Conservation (phyloP, 2,329 filamentous ascomycete genomes). For the Hirsutella minnesotensis region DNA sequence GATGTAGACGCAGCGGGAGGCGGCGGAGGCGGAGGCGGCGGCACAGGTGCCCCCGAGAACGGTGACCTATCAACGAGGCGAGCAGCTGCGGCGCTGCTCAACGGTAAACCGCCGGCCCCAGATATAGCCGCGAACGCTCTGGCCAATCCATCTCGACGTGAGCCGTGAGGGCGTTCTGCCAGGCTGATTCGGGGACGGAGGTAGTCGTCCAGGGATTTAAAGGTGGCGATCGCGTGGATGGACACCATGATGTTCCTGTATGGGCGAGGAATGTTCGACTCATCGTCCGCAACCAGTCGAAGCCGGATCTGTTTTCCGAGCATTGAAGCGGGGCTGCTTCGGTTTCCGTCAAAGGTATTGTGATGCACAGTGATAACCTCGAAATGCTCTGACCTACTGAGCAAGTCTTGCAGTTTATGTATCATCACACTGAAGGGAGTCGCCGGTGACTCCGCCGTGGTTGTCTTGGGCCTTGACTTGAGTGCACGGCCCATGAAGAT, state of each 20-base stretch:
- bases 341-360: conserved; percentile 78
- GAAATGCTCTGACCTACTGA: conserved; percentile 95
- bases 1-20: conserved; percentile 18
- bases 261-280: conserved; percentile 74
- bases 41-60: conserved; percentile 22
- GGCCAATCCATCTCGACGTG: conserved; percentile 53
- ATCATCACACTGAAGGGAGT: conserved; percentile 87
- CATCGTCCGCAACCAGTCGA: conserved; percentile 78
- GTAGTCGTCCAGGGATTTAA: conserved; percentile 94
- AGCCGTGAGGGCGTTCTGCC: conserved; percentile 53
- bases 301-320: conserved; percentile 89
- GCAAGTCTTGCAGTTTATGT: conserved; percentile 86
- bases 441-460: conserved; percentile 54
- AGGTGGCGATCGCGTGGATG: conserved; percentile 95
- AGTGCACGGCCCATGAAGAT: conserved; percentile 77
- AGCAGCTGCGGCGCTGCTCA: conserved; percentile 31
- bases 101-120: conserved; percentile 52
- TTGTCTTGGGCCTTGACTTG: conserved; percentile 52
- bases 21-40: conserved; percentile 24
- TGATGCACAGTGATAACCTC: conserved; percentile 94
- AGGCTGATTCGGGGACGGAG: conserved; percentile 78
- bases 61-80: conserved; percentile 34
- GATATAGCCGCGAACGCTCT: conserved; percentile 67
- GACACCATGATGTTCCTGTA: conserved; percentile 97
- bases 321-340: conserved; percentile 90